phyloP scores from a whole-genome alignment of 305 asterid genomes.

The Nicotiana rustica region DNA sequence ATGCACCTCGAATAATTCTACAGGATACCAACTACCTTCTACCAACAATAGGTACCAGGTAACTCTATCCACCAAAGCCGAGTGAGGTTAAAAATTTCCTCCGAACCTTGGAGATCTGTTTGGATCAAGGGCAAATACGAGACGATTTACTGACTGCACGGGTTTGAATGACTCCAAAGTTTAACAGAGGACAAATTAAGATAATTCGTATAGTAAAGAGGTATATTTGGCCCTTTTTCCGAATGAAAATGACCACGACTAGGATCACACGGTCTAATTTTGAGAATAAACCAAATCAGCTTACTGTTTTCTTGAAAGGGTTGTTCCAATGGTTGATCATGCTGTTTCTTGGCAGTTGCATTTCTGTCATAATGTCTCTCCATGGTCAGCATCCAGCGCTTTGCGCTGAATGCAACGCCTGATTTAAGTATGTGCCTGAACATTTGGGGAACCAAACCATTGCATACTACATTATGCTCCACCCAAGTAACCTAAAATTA shows the following conservation, averaged over 20 bases:
- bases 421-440: slow-evolving; percentile 43
- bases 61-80: no score
- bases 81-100: background rate
- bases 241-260: background rate
- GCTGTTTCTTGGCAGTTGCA: slow-evolving; percentile 41
- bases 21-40: no score
- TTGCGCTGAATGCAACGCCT: slow-evolving; percentile 49
- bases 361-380: slow-evolving; percentile 52
- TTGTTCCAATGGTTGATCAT: slow-evolving; percentile 20
- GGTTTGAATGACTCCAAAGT: background rate
- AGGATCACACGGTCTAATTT: background rate
- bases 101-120: background rate
- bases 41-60: no score
- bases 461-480: slow-evolving; percentile 52
- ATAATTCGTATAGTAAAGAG: background rate
- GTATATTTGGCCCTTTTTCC: background rate
- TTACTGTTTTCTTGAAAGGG: slow-evolving; percentile 6
- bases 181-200: background rate
- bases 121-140: background rate
- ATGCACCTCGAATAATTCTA: no score
- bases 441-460: slow-evolving; percentile 36
- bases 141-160: background rate
- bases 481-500: slow-evolving; percentile 63
- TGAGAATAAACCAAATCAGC: background rate
- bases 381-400: slow-evolving; percentile 59